Conservation (phyloP, 306 rosid species). For the Prunus persica region Prunus_persica_NCBIv2 NC_034015.1:21858501-21859000, state of each 20-base stretch:
- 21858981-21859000: no score
- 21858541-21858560: not conserved
- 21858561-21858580: not conserved
- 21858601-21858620: not conserved
- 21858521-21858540: not conserved
- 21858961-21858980: no score
- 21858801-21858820: no score
- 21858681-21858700: not conserved
- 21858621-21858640: not conserved
- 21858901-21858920: no score
- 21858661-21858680: not conserved
- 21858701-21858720: not conserved
- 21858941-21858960: fast-evolving
- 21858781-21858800: no score
- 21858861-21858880: no score
- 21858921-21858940: no score
- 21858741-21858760: not conserved
- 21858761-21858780: not conserved
- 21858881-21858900: no score
- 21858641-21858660: not conserved
- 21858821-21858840: no score
- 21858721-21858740: slow-evolving; percentile 19
- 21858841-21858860: no score
- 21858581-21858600: not conserved
- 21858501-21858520: not conserved